Base-by-base conservation (phyloP, 2,329 filamentous ascomycete genomes). In the Scytalidium lignicola region DNA sequence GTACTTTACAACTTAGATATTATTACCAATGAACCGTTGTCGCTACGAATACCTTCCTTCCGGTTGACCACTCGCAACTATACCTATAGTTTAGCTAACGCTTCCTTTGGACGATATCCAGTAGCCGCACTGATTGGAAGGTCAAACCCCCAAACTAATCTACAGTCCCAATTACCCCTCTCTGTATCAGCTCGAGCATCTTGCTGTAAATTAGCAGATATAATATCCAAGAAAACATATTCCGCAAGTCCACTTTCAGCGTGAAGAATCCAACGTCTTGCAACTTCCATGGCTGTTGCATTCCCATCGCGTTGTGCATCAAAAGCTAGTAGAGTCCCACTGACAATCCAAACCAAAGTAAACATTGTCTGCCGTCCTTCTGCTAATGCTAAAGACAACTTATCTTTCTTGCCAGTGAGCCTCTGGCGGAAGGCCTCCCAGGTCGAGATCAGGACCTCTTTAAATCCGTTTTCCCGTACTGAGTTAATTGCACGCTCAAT, bases 261-360 rank as follows among this genome's bases (percentile, higher is more conserved):
- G 2, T 58, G 51, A 8, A 66, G 44, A 9, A 66, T 48, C 68
- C 69, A 73, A 39, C 68, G 59, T 19, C 56, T 57, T 4, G 68
- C 66, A 17, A 70, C 59, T 41, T 67, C 67, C 7, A 43, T 46
- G 1, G 65, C 65, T 13, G 66, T 51, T 5, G 46, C 48, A 55
- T 68, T 59, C 1, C 56, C 57, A 48, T 68, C 66, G 15, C 62
- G 56, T 39, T 59, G 54, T 1, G 67, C 67, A 57, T 73, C 71
- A 22, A 65, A 57, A 3, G 66, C 57, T 17, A 73, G 56, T 21
- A 71, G 55, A 1, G 61, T 52, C n/a, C 62, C 63, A 32, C 61
- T 56, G 0, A 70, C 61, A 7, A 72, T 51, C 55, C 64, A 66
- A 5, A 66, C 64, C 2, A 73, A 51, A 1, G 59, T 64, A 43